Evolutionary conservation across 1,139 yeast species (phyloP).

Genomic region (Taphrina deformans): DNA sequence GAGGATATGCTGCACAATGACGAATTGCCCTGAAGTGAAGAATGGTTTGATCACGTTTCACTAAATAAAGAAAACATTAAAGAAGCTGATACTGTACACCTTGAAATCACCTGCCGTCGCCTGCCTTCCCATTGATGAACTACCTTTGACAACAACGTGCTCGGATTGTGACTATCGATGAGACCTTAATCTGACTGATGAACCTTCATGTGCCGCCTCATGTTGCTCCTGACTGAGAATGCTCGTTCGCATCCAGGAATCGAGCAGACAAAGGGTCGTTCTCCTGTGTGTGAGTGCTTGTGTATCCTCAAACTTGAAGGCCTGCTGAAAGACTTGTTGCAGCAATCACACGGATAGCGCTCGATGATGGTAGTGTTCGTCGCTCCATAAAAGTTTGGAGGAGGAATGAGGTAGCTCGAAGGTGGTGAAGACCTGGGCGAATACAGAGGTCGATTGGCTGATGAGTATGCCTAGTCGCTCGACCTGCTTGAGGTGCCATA

Average conservation of each 20-base stretch:
- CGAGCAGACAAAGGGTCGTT: conserved; percentile 71
- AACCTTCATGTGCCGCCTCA: conserved; percentile 62
- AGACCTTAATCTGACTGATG: background rate
- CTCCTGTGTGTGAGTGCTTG: conserved; percentile 82
- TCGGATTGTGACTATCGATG: background rate
- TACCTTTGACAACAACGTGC: background rate
- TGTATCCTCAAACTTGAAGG: conserved; percentile 82
- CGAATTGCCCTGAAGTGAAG: too few species aligned
- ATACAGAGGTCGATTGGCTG: background rate
- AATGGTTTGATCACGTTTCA: too few species aligned
- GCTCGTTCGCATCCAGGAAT: conserved; percentile 65
- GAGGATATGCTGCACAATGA: background rate
- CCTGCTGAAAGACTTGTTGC: conserved; percentile 74
- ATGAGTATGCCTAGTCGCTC: background rate
- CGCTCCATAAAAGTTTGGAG: background rate
- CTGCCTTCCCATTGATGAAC: background rate
- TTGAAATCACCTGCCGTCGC: background rate
- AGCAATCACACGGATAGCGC: conserved; percentile 58
- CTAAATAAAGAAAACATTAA: background rate
- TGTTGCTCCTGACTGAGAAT: conserved; percentile 78
- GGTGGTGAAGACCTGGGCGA: conserved; percentile 16
- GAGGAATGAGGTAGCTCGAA: background rate
- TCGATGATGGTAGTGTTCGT: conserved; percentile 16
- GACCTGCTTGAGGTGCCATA: background rate
- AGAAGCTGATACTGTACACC: background rate